Conservation (phyloP, 768 basidiomycete species). For the Podaxis rugospora region DNA sequence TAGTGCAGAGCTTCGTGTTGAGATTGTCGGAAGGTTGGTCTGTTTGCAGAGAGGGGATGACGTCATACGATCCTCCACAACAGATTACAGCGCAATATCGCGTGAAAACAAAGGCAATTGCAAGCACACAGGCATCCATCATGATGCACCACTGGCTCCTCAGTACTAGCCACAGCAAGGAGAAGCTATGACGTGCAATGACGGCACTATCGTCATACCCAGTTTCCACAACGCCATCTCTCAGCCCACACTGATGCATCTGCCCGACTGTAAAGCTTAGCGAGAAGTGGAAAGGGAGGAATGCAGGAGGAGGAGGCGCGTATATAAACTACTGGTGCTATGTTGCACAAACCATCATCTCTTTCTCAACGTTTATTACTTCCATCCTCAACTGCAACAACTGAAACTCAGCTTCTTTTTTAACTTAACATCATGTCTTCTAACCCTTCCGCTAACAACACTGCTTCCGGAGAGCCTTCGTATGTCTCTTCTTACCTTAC, state of each 20-base stretch:
- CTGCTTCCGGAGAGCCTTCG: conserved; percentile 24
- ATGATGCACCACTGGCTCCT: neutral
- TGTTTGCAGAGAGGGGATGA: too few relatives aligned
- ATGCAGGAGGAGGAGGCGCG: neutral
- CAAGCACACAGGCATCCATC: neutral
- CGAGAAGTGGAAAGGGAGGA: neutral
- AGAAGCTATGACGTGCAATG: neutral
- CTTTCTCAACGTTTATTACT: too few relatives aligned
- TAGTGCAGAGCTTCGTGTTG: too few relatives aligned
- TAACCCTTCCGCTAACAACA: conserved; percentile 22
- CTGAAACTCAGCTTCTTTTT: neutral
- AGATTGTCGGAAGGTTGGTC: too few relatives aligned
- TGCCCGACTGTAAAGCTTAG: neutral
- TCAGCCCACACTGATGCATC: neutral
- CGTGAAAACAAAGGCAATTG: neutral
- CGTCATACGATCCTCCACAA: neutral
- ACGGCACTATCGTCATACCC: neutral
- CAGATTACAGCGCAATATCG: neutral
- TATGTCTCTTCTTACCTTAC: conserved; percentile 10
- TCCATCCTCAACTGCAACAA: neutral
- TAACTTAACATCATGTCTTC: neutral
- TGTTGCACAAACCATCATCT: neutral
- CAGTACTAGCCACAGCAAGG: neutral
- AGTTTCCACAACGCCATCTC: neutral
- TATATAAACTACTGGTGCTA: neutral